These are phyloP conservation scores for Chaetomium globosum DNA, from an alignment of 2,329 filamentous ascomycete genomes.

Conservation along the genomic window DNA sequence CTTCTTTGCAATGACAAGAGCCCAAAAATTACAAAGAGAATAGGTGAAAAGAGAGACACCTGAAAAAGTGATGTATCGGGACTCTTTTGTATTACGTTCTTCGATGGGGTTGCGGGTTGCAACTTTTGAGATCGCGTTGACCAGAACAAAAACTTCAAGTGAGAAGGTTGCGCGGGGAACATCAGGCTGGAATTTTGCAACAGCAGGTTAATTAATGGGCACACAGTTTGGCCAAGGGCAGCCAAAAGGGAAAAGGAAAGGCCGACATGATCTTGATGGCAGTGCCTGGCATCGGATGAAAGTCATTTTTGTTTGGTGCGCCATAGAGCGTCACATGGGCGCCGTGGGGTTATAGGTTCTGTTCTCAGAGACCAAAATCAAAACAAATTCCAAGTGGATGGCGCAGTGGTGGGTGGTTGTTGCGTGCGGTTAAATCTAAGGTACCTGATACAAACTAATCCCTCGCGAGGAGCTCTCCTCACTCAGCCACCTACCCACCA, in stretches of 20 bases:
- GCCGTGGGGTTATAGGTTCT: background rate
- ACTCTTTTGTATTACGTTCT: too few relatives aligned
- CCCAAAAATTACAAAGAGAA: too few relatives aligned
- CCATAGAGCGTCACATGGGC: background rate
- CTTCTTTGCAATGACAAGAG: too few relatives aligned
- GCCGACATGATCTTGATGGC: too few relatives aligned
- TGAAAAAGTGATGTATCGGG: too few relatives aligned
- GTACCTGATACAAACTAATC: background rate
- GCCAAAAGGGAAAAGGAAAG: background rate
- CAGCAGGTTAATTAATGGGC: constrained; percentile 1
- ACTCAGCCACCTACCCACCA: background rate
- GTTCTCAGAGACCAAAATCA: background rate
- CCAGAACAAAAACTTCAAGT: too few relatives aligned
- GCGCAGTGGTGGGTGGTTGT: constrained; percentile 19
- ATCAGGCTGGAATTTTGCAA: background rate
- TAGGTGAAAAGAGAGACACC: too few relatives aligned
- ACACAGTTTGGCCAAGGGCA: background rate
- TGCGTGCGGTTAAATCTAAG: constrained; percentile 10
- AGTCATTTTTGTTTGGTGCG: background rate
- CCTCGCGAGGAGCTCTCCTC: constrained; percentile 5
- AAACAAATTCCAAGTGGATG: background rate
- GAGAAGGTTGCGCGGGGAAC: too few relatives aligned
- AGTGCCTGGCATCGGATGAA: background rate
- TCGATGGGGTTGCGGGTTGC: too few relatives aligned
- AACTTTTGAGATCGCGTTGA: too few relatives aligned